Evolutionary conservation across 148 eudicot species (phyloP).

Genomic region (Chenopodium formosanum): DNA sequence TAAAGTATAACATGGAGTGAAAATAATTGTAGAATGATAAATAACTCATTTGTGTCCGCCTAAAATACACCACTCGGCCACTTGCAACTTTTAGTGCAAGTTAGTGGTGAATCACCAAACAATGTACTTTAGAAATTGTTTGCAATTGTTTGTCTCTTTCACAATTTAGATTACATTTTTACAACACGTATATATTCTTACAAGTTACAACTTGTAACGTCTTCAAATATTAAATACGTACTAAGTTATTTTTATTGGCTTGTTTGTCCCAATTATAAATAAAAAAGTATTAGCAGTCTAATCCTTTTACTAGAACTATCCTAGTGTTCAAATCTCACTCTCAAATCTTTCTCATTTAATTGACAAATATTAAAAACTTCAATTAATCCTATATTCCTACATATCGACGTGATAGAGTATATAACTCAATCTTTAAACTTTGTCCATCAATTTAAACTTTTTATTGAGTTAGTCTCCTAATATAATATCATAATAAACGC

Average conservation of each 20-base stretch:
- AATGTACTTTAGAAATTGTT: not conserved
- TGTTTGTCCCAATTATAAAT: not conserved
- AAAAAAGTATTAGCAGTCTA: too few species aligned
- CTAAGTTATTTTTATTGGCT: too few species aligned
- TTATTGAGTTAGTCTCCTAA: too few species aligned
- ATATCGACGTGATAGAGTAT: too few species aligned
- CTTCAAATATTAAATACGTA: not conserved
- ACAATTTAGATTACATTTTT: not conserved
- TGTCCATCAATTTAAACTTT: too few species aligned
- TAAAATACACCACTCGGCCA: not conserved
- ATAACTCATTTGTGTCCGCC: not conserved
- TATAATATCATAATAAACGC: too few species aligned
- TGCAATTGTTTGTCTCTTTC: not conserved
- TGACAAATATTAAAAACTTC: not conserved
- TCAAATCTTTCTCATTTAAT: not conserved
- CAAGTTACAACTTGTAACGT: not conserved
- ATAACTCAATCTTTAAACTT: too few species aligned
- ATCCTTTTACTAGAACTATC: not conserved
- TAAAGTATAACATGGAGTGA: too few species aligned
- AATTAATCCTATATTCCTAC: too few species aligned
- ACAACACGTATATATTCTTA: not conserved
- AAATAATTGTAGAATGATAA: too few species aligned
- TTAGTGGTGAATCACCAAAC: not conserved
- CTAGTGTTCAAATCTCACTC: not conserved
- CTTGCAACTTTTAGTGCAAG: not conserved